Evolutionary conservation across 1,139 yeast species (phyloP).

Genomic region (Taiozyma sp.): DNA sequence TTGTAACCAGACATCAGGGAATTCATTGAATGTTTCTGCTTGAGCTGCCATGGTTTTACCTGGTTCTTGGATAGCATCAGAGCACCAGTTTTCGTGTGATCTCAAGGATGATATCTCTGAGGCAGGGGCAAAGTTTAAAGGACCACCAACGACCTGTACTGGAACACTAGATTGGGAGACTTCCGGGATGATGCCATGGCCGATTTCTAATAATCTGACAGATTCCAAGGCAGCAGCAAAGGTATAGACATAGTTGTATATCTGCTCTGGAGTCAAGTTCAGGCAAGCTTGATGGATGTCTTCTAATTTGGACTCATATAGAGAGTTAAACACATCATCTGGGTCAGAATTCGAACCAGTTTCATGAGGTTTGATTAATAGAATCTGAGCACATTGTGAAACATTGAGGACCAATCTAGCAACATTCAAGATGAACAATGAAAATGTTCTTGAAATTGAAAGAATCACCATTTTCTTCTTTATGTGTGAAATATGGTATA

Average conservation of each 20-base stretch:
- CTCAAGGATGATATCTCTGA: slow-evolving; percentile 16
- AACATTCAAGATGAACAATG: slow-evolving; percentile 27
- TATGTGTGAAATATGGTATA: slow-evolving; percentile 23
- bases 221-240: slow-evolving; percentile 19
- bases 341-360: slow-evolving; percentile 20
- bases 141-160: slow-evolving; percentile 26
- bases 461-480: slow-evolving; percentile 28
- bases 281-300: slow-evolving; percentile 15
- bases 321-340: slow-evolving; percentile 23
- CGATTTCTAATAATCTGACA: slow-evolving; percentile 18
- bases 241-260: slow-evolving; percentile 14
- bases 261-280: slow-evolving; percentile 12
- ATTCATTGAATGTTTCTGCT: slow-evolving; percentile 19
- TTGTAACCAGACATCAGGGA: slow-evolving; percentile 40
- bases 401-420: slow-evolving; percentile 27
- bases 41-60: slow-evolving; percentile 19
- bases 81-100: slow-evolving; percentile 27
- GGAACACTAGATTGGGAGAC: slow-evolving; percentile 11
- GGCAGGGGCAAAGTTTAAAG: slow-evolving; percentile 21
- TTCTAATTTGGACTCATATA: slow-evolving; percentile 23
- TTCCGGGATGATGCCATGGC: slow-evolving; percentile 21
- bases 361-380: slow-evolving; percentile 28
- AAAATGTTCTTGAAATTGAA: slow-evolving; percentile 29
- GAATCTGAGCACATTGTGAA: slow-evolving; percentile 24
- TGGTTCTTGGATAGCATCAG: slow-evolving; percentile 22